Conservation (phyloP, 108 stramenopile species). For the Cyclotella sp. region DNA sequence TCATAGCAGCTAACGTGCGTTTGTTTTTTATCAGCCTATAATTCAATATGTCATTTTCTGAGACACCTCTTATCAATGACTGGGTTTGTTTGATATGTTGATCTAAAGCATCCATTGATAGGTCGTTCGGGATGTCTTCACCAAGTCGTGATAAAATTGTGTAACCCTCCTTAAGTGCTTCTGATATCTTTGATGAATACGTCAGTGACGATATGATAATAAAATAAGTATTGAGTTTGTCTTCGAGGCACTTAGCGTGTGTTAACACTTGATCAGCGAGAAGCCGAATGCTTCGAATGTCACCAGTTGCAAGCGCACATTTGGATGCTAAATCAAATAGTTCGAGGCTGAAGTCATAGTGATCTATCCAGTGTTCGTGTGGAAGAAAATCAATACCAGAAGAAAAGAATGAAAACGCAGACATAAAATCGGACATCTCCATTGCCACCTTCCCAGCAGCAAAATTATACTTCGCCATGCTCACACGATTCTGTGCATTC, state of each 20-base stretch:
- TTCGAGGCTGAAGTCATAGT: slow-evolving; percentile 30
- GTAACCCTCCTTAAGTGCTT: slow-evolving; percentile 10
- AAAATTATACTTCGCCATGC: slow-evolving; percentile 12
- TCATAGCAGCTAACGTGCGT: slow-evolving; percentile 16
- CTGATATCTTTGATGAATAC: background rate
- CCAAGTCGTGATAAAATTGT: slow-evolving; percentile 19
- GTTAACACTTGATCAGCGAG: slow-evolving; percentile 2
- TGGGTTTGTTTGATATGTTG: slow-evolving; percentile 13
- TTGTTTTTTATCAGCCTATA: slow-evolving; percentile 12
- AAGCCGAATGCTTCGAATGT: background rate
- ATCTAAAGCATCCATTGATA: background rate
- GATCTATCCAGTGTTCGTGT: slow-evolving; percentile 24
- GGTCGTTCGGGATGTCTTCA: slow-evolving; percentile 1
- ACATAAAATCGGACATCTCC: slow-evolving; percentile 21
- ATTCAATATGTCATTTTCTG: slow-evolving; percentile 20
- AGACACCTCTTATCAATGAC: background rate
- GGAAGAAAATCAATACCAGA: slow-evolving; percentile 23
- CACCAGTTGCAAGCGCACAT: slow-evolving; percentile 3
- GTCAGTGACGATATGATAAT: background rate
- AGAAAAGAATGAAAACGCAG: slow-evolving; percentile 18
- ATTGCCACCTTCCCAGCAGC: slow-evolving; percentile 25
- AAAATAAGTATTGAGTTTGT: slow-evolving; percentile 7
- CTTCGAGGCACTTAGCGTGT: slow-evolving; percentile 12
- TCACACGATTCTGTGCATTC: slow-evolving; percentile 8
- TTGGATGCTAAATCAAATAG: slow-evolving; percentile 21